Percentiles rank a stretch among this genome's conserved stretches.
Evolutionary conservation across 176 grass and related monocot species (phyloP).

Genomic region (Triticum dicoccoides): DNA sequence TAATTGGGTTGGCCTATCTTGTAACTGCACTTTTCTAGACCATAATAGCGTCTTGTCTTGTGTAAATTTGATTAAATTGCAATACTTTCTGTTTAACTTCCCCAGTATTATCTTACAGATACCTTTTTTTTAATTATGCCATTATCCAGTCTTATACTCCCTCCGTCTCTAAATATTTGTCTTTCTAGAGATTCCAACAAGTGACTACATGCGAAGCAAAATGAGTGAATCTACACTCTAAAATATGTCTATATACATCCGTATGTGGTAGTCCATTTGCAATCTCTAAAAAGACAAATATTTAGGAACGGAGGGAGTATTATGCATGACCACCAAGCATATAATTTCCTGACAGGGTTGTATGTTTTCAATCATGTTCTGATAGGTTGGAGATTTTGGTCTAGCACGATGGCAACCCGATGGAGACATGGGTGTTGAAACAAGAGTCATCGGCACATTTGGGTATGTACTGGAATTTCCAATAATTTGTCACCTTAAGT

Average conservation of each 20-base stretch:
- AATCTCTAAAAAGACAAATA: too few species aligned
- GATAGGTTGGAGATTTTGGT: slow-evolving; percentile 95
- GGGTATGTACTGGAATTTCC: slow-evolving; percentile 49
- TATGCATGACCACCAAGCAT: slow-evolving; percentile 3
- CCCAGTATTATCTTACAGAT: neutral
- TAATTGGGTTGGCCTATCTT: neutral
- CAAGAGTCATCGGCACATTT: slow-evolving; percentile 97
- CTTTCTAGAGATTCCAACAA: too few species aligned
- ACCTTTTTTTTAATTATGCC: neutral
- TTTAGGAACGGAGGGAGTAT: neutral
- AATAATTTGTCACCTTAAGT: neutral
- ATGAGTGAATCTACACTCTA: too few species aligned
- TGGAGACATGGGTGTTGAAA: slow-evolving; percentile 92
- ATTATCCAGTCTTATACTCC: slow-evolving; percentile 7
- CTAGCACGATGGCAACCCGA: slow-evolving; percentile 96
- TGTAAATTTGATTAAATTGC: neutral
- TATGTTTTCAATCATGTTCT: slow-evolving; percentile 20
- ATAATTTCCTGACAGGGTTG: neutral
- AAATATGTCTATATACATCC: too few species aligned
- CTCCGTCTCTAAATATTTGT: too few species aligned
- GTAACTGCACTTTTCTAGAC: neutral
- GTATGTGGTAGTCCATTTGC: too few species aligned
- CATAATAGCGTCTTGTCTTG: neutral
- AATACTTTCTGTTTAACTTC: neutral
- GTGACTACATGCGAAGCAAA: too few species aligned